phyloP scores from a whole-genome alignment of 805 yeast genomes.

The Pichia occidentalis region DNA sequence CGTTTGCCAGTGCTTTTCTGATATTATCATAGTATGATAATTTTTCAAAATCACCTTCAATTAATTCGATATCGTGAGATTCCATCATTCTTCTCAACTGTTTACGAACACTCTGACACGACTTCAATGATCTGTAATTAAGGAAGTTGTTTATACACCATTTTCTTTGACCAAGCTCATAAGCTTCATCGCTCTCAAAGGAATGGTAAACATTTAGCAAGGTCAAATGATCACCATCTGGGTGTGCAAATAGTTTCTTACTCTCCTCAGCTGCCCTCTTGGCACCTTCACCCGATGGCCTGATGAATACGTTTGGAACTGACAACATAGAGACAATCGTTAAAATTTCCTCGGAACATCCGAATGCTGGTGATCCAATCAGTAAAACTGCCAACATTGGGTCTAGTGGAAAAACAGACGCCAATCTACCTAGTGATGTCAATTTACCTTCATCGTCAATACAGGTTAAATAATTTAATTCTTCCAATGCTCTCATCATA shows the following conservation, averaged over 20 bases:
- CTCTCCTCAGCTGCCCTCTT: constrained; percentile 87
- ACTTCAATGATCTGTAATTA: constrained; percentile 72
- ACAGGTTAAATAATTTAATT: constrained; percentile 83
- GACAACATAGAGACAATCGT: constrained; percentile 85
- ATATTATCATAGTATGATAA: constrained; percentile 67
- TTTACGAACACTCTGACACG: constrained; percentile 80
- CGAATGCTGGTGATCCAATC: constrained; percentile 77
- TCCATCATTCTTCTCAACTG: constrained; percentile 84
- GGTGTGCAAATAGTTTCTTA: constrained; percentile 81
- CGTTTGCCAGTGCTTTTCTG: constrained; percentile 81
- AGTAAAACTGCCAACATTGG: constrained; percentile 93
- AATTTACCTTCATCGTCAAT: constrained; percentile 87
- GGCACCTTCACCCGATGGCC: constrained; percentile 82
- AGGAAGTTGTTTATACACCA: constrained; percentile 94
- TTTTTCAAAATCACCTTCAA: constrained; percentile 61
- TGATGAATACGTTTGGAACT: constrained; percentile 89
- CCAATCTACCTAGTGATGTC: constrained; percentile 82
- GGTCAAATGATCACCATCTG: constrained; percentile 93
- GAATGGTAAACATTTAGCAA: constrained; percentile 82
- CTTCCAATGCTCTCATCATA: constrained; percentile 98
- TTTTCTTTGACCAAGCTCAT: constrained; percentile 53
- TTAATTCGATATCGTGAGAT: constrained; percentile 64
- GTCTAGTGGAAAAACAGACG: constrained; percentile 91
- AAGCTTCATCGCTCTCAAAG: constrained; percentile 69
- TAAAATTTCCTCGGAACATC: constrained; percentile 83